Conservation (phyloP, 2,329 filamentous ascomycete genomes). For the Fusarium sp. region DNA sequence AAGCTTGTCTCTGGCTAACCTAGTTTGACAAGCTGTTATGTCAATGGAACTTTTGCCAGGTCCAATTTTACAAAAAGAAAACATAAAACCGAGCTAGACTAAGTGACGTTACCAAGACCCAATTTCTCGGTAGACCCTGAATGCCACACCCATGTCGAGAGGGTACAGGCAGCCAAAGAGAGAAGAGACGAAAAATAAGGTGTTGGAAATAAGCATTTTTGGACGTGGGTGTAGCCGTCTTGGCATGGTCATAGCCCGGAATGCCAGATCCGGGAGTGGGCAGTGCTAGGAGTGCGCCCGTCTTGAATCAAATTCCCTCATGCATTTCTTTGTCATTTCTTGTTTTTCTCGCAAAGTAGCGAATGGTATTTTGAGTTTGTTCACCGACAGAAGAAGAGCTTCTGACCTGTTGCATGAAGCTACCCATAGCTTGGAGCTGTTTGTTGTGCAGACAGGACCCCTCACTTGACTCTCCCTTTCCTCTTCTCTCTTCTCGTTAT, state of each 20-base stretch:
- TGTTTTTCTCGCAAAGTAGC: not conserved
- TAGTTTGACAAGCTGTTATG: slow-evolving; percentile 18
- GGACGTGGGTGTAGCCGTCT: slow-evolving; percentile 39
- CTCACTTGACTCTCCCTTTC: not conserved
- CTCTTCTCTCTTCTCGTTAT: not conserved
- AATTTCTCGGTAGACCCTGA: not conserved
- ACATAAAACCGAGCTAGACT: not conserved
- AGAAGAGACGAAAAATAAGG: slow-evolving; percentile 14
- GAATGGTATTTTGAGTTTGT: not conserved
- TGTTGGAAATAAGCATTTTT: slow-evolving; percentile 29
- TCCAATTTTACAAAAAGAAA: not conserved
- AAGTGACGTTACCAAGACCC: not conserved
- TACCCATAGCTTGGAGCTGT: not conserved
- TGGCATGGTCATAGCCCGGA: slow-evolving; percentile 30
- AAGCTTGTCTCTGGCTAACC: slow-evolving; percentile 28
- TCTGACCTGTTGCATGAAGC: not conserved
- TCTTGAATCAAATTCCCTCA: slow-evolving; percentile 23
- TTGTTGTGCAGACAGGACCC: not conserved
- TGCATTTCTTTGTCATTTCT: not conserved
- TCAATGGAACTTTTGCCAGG: slow-evolving; percentile 29
- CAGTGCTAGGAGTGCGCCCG: slow-evolving; percentile 21
- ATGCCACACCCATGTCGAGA: too few species aligned
- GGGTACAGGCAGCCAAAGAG: too few species aligned
- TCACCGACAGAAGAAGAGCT: slow-evolving; percentile 14
- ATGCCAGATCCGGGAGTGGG: slow-evolving; percentile 31